Evolutionary conservation across 768 basidiomycete genomes (phyloP).

Genomic region (Tricholoma sp.): DNA sequence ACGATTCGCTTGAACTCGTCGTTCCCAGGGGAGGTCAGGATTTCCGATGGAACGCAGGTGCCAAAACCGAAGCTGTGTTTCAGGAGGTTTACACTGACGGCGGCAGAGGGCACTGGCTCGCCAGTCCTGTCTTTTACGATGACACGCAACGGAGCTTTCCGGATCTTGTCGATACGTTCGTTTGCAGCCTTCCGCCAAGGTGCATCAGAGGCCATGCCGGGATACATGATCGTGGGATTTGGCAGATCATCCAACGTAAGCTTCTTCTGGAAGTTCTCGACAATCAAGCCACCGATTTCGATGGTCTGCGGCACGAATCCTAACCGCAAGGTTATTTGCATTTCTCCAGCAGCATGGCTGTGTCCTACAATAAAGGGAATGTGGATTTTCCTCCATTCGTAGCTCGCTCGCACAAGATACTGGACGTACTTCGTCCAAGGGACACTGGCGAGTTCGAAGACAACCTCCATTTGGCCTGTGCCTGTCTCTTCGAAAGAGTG

Average conservation of each 20-base stretch:
- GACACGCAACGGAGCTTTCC: background rate
- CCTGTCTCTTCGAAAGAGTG: background rate
- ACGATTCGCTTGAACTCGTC: background rate
- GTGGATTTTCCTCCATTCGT: too few species aligned
- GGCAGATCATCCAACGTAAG: too few species aligned
- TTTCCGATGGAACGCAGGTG: background rate
- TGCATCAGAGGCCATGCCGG: background rate
- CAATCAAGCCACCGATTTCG: too few species aligned
- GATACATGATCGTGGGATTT: background rate
- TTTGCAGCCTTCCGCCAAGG: background rate
- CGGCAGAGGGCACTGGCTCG: background rate
- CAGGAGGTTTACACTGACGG: background rate
- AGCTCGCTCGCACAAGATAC: too few species aligned
- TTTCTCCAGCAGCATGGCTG: too few species aligned
- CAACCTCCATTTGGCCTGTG: background rate
- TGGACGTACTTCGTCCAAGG: background rate
- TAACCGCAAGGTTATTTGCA: too few species aligned
- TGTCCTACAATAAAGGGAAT: too few species aligned
- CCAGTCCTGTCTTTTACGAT: background rate
- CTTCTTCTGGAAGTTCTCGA: too few species aligned
- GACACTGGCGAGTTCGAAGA: background rate
- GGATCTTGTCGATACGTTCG: background rate
- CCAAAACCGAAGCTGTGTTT: background rate
- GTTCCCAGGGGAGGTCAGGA: background rate
- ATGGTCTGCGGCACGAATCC: too few species aligned